A percentile compares a stretch with the other conserved stretches of the same genome.
Evolutionary conservation across 2,329 filamentous ascomycete species (phyloP).

Genomic region (Cladobotryum protrusum): DNA sequence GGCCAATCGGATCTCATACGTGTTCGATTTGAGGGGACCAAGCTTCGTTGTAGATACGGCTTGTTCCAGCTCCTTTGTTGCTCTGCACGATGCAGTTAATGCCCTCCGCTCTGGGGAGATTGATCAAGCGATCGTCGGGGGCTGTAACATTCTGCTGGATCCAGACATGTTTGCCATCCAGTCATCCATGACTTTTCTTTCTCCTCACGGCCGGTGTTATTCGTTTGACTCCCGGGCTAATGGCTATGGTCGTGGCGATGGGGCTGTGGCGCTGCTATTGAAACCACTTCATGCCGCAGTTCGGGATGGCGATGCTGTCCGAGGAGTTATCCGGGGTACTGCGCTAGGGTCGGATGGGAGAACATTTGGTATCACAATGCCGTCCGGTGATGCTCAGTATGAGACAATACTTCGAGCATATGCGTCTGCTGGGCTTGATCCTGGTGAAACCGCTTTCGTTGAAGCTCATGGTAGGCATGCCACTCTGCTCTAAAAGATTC

Average conservation of each 20-base stretch:
- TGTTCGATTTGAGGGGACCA: slow-evolving; percentile 12
- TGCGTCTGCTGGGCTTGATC: slow-evolving; percentile 16
- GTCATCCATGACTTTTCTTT: slow-evolving; percentile 6
- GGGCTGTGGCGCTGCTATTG: slow-evolving; percentile 43
- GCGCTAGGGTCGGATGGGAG: slow-evolving; percentile 33
- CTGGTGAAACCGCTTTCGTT: slow-evolving; percentile 18
- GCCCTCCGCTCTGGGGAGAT: slow-evolving; percentile 20
- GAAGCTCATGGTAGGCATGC: slow-evolving; percentile 16
- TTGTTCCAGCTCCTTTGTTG: slow-evolving; percentile 28
- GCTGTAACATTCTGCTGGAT: slow-evolving; percentile 17
- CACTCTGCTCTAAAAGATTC: too few species aligned
- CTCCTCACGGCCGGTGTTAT: background rate
- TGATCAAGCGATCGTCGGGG: slow-evolving; percentile 18
- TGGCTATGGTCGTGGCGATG: slow-evolving; percentile 54
- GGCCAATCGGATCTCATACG: slow-evolving; percentile 8
- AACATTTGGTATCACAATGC: slow-evolving; percentile 36
- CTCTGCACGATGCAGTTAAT: slow-evolving; percentile 21
- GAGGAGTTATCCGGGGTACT: slow-evolving; percentile 25
- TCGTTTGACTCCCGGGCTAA: slow-evolving; percentile 25
- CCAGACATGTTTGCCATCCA: slow-evolving; percentile 12
- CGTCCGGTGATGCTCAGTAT: slow-evolving; percentile 27
- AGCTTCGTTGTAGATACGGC: slow-evolving; percentile 28
- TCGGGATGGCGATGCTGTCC: slow-evolving; percentile 41
- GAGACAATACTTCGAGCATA: slow-evolving; percentile 27
- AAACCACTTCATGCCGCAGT: slow-evolving; percentile 47